Percentiles rank a stretch among this genome's conserved stretches.
Evolutionary conservation across 2,329 filamentous ascomycete genomes (phyloP).

Genomic region (Aspergillus udagawae): DNA sequence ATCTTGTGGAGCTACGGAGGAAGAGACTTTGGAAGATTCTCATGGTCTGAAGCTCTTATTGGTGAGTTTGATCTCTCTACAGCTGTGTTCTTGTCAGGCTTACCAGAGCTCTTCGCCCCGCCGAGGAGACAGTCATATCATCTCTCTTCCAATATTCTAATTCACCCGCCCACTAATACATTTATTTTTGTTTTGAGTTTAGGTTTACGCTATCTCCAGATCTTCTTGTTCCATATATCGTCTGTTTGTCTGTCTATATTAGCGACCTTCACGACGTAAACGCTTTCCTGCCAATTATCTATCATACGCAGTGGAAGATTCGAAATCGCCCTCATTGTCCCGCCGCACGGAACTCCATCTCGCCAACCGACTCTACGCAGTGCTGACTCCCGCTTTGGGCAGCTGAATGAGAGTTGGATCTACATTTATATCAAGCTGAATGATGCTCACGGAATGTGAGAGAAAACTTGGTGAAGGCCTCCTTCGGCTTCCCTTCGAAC

Average conservation of each 20-base stretch:
- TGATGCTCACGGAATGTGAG: conserved; percentile 57
- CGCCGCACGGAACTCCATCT: not conserved
- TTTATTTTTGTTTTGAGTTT: not conserved
- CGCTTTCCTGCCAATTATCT: not conserved
- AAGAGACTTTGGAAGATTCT: not conserved
- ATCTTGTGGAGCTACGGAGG: not conserved
- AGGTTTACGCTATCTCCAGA: not conserved
- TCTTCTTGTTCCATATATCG: not conserved
- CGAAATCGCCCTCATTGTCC: not conserved
- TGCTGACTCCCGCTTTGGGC: conserved; percentile 6
- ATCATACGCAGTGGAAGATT: not conserved
- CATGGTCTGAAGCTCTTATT: not conserved
- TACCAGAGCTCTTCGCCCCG: not conserved
- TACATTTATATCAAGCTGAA: conserved; percentile 19
- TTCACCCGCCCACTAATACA: not conserved
- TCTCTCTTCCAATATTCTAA: not conserved
- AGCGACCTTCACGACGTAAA: not conserved
- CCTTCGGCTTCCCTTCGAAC: conserved; percentile 68
- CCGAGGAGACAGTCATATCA: not conserved
- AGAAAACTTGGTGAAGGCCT: conserved; percentile 79
- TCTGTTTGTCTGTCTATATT: not conserved
- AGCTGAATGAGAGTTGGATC: conserved; percentile 24
- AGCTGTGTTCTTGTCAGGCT: not conserved
- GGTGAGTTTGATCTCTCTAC: not conserved
- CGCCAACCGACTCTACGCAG: not conserved